A percentile compares a stretch with the other conserved stretches of the same genome.
Evolutionary conservation across 345 rosid species (phyloP).

Genomic region (Ricinus communis): DNA sequence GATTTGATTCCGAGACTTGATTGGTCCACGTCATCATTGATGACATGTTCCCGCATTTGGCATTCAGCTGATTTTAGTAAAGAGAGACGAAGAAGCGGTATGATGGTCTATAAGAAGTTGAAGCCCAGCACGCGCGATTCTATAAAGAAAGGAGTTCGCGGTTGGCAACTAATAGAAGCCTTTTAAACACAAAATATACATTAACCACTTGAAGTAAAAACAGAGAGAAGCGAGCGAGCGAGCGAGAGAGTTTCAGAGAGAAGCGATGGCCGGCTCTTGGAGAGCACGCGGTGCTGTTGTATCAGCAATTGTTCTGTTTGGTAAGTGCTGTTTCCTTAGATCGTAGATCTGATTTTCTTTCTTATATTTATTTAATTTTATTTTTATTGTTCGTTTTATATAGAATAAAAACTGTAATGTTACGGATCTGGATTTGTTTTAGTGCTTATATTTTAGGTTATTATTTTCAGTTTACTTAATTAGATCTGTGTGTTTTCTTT

Average conservation of each 20-base stretch:
- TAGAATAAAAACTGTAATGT: background rate
- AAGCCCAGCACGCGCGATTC: background rate
- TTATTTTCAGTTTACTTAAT: no score
- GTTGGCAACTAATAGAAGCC: background rate
- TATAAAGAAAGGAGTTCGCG: background rate
- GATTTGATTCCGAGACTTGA: background rate
- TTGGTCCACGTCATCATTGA: conserved; percentile 63
- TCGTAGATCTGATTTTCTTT: conserved; percentile 15
- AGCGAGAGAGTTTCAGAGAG: background rate
- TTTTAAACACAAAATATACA: background rate
- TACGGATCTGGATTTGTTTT: background rate
- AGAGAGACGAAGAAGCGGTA: no score
- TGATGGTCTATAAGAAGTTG: background rate
- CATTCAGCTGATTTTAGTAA: conserved; percentile 1
- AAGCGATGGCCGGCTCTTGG: conserved; percentile 51
- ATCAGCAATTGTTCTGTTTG: conserved; percentile 50
- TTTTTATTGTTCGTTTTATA: background rate
- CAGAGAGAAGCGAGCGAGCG: no score
- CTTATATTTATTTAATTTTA: background rate
- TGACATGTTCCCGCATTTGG: conserved; percentile 41
- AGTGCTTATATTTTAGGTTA: no score
- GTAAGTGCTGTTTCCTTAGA: conserved; percentile 34
- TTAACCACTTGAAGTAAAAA: background rate
- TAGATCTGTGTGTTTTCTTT: conserved; percentile 1
- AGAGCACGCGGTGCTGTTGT: conserved; percentile 54